Base-by-base conservation (phyloP, 176 grass and related monocot genomes). In the Eremochloa ophiuroides region DNA sequence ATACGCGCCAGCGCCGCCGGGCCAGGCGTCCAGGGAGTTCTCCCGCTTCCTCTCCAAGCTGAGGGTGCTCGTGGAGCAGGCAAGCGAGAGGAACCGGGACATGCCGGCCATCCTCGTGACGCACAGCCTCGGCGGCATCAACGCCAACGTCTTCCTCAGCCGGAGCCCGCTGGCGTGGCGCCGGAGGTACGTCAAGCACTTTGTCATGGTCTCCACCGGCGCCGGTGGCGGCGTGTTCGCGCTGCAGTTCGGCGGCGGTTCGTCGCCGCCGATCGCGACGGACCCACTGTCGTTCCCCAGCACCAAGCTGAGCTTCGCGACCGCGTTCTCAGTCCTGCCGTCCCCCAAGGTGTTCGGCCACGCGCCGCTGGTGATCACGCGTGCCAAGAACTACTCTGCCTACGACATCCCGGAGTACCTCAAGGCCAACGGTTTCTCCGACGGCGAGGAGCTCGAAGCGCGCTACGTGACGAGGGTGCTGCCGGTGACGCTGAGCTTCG, bases 111-210 rank as follows among this genome's bases (percentile, higher is more conserved):
- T 81, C 66, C 35, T 73, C 38, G 68, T 73, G 0, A 62, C 68
- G 12, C 80, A 82, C 39, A 72, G 80, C 68, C 1, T 23, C 0
- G 68, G 68, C 7, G 28, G 53, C 38, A 0, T 25, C 18, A 10
- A 31, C 27, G 26, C 39, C 80, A 25, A 4, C 0, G 38, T 34
- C 18, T 82, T 73, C 68, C 53, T 89, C 42, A 7, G 11, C 25
- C 77, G 43, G 63, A 71, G 62, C 82, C 41, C 87, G 2, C 1
- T 73, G 16, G 0, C 71, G 12, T 85, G 87, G 87, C 77, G 82
- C 8, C 14, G 27, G 62, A 71, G 73, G 51, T 47, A 44, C 53
- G 7, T 82, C 27, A 82, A 72, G 67, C 79, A 82, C 67, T n/a
- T 71, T 0, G 67, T 72, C 67, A 72, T 72, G 67, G 11, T 82